phyloP scores from a whole-genome alignment of 345 rosid genomes.

The Eutrema yunnanense region DNA sequence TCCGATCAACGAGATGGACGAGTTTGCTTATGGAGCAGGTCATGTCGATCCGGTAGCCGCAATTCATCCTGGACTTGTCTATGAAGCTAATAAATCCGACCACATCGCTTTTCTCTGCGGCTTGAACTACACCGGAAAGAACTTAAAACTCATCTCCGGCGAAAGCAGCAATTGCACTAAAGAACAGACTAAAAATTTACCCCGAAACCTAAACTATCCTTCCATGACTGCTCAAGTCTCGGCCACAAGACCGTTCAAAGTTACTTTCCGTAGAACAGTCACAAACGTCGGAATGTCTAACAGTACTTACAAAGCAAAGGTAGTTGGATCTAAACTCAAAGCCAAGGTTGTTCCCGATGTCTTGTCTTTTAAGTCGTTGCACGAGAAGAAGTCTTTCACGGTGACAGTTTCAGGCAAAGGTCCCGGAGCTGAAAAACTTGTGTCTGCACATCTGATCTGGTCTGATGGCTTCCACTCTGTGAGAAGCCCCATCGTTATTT shows the following conservation, averaged over 20 bases:
- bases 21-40: constrained; percentile 34
- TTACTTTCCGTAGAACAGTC: constrained; percentile 42
- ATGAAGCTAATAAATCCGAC: constrained; percentile 24
- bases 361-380: constrained; percentile 29
- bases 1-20: background rate
- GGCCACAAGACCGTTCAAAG: constrained; percentile 1
- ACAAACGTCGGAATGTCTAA: constrained; percentile 48
- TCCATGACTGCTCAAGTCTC: constrained; percentile 31
- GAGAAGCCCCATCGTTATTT: constrained; percentile 36
- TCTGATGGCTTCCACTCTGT: constrained; percentile 33
- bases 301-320: constrained; percentile 36
- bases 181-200: constrained; percentile 4
- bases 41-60: constrained; percentile 34
- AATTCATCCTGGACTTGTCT: constrained; percentile 36
- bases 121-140: constrained; percentile 17
- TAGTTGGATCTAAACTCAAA: constrained; percentile 5
- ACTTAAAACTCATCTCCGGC: constrained; percentile 30
- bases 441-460: constrained; percentile 32
- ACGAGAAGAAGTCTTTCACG: constrained; percentile 39
- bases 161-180: constrained; percentile 30
- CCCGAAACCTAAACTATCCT: constrained; percentile 51
- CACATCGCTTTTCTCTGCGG: constrained; percentile 28
- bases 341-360: constrained; percentile 37
- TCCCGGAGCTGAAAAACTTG: background rate
- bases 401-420: constrained; percentile 29